phyloP scores from a whole-genome alignment of 345 rosid species.

The Eucalyptus curtisii region DNA sequence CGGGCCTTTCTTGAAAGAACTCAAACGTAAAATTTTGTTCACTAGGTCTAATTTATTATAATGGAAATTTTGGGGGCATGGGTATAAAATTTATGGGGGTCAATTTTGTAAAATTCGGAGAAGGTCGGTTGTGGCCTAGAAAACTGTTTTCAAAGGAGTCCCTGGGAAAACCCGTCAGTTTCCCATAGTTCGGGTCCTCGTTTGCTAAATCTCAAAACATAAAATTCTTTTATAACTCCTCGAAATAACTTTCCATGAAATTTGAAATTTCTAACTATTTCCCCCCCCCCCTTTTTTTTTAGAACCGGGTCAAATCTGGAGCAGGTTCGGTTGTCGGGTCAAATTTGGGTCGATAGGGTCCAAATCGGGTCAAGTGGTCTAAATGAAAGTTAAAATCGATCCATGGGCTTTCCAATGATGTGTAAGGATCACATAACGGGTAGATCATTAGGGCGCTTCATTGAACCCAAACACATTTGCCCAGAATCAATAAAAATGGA shows the following conservation, averaged over 20 bases:
- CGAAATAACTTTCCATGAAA: too few species aligned
- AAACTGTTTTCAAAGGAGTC: not conserved
- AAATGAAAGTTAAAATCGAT: not conserved
- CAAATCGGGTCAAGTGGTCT: not conserved
- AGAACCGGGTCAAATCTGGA: not conserved
- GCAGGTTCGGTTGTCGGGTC: not conserved
- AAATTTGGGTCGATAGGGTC: not conserved
- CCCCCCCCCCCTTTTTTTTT: too few species aligned
- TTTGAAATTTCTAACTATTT: not conserved
- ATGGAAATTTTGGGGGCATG: not conserved
- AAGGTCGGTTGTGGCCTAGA: not conserved
- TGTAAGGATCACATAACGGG: not conserved
- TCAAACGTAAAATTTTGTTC: too few species aligned
- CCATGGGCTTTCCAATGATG: not conserved
- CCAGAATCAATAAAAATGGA: not conserved
- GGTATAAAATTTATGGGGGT: not conserved
- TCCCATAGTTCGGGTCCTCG: too few species aligned
- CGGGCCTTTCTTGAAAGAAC: too few species aligned
- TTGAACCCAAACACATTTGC: not conserved
- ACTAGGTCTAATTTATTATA: not conserved
- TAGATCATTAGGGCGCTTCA: not conserved
- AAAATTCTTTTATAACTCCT: not conserved
- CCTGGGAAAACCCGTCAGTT: not conserved
- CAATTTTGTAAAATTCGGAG: not conserved
- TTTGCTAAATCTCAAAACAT: not conserved